Evolutionary conservation across 441 rosid species (phyloP), one percentile per base, ranked within the genome.

Genomic region (Pelargonium australe): DNA sequence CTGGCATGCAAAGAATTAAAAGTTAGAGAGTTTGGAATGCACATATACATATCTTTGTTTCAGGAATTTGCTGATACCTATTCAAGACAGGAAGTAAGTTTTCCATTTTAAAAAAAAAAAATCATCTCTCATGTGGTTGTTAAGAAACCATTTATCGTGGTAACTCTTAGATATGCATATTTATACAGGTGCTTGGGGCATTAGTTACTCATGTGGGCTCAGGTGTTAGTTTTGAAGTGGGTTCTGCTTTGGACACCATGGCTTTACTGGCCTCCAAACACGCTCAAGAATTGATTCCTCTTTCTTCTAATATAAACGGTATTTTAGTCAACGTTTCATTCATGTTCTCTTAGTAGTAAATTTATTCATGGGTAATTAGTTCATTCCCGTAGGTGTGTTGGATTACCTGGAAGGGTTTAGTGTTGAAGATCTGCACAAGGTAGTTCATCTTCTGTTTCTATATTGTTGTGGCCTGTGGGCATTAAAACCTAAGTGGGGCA

Each of bases 371-470:
- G 63, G 19, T 17, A 73, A 68, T 49, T 67, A 2, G 63, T 73
- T 68, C 31, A 70, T 25, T 72, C n/a, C 16, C 70, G 70, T 70
- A 91, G 97, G 97, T 78, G 80, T 92, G 71, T 78, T 92, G 86
- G 97, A 92, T 80, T 92, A 88, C 84, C 81, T 92, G 87, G 97
- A 92, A 84, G 92, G 87, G 20, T 88, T 89, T 79, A 79, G 76
- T 73, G 68, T 79, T 72, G 91, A 85, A 71, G 86, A 85, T 81
- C 79, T 92, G 72, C 91, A 87, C 69, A 89, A 85, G 92, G 96
- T 86, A 60, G 73, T 72, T 64, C 70, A 63, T 70, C 40, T 58
- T 77, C 66, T 66, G 37, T 62, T 31, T 34, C 12, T 70, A 7
- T 63, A 60, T 58, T 28, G 34, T 69, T 72, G 11, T 20, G 23